Base-by-base conservation (phyloP, 2,329 filamentous ascomycete genomes). In the Cercospora zeina region DNA sequence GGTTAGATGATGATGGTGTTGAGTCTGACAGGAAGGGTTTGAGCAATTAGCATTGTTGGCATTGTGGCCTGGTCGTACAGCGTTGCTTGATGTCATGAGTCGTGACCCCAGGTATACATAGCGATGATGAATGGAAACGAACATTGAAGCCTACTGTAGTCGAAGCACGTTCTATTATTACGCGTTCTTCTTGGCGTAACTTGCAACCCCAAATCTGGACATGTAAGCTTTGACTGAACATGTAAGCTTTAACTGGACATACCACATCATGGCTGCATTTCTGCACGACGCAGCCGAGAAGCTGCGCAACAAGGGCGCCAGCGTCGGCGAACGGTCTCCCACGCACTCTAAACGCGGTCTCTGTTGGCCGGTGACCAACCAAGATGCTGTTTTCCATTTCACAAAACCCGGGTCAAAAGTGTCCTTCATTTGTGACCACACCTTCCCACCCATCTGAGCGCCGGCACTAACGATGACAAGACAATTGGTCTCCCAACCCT, bases 331-430 rank as follows among this genome's bases (percentile, higher is more conserved):
- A 16, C 39, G 19, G n/a, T 33, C 42, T 31, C 14, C 16, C 16
- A 34, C 24, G 11, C 21, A 37, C 39, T 64, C 65, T n/a, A 74
- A 74, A 65, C 68, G 72, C 30, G 72, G 72, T 31, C 71, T 74
- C 39, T 71, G 68, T 65, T 74, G 72, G 72, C 72, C 72, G 2
- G 64, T 62, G 6, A 69, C 72, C 16, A 74, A 74, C 61, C 33
- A 64, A 50, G 71, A 73, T 55, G 66, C 66, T 45, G 64, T 73
- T 49, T 65, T 65, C 63, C 57, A 62, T 9, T 74, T 72, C 66
- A 73, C 72, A 14, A 72, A 70, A 63, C 72, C 72, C 16, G 70
- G 70, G 27, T 70, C 67, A 37, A 74, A 72, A 54, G 65, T 74
- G 36, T 67, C 69, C n/a, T 74, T 72, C 70, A 65, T 74, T 21